Percentiles rank a stretch among this genome's conserved stretches.
Evolutionary conservation across 352 stramenopile species (phyloP).

Genomic region (Heterotrichella gracilis): DNA sequence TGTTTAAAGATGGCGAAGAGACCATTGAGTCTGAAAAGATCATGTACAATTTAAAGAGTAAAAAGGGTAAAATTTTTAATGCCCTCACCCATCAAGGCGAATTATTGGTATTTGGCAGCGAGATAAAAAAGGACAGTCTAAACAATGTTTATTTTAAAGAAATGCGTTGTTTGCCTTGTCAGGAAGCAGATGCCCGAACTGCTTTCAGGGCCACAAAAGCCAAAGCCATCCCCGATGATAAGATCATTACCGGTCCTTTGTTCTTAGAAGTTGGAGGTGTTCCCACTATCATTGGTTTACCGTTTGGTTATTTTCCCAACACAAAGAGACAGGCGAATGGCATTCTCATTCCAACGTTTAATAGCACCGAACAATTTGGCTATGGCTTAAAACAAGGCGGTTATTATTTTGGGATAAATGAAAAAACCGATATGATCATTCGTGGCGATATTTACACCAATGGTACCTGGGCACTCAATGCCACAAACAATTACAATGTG

Average conservation of each 20-base stretch:
- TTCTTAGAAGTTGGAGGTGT: background rate
- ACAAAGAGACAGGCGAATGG: background rate
- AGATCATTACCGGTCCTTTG: background rate
- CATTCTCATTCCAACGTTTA: background rate
- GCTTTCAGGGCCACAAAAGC: background rate
- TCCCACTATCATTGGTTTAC: background rate
- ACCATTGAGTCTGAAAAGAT: background rate
- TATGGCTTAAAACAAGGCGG: background rate
- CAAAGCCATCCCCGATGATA: background rate
- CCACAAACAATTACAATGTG: background rate
- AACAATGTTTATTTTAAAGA: background rate
- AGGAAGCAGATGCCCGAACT: background rate
- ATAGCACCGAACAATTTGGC: background rate
- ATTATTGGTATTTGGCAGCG: background rate
- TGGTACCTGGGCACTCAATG: background rate
- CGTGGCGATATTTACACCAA: background rate
- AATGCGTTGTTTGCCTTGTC: background rate
- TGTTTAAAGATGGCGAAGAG: background rate
- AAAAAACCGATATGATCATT: conserved; percentile 1
- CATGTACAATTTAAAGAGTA: background rate
- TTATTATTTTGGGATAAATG: background rate
- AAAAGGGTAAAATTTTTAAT: conserved; percentile 10
- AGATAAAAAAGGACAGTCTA: background rate
- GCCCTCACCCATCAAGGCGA: background rate
- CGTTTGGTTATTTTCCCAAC: background rate